Percentiles rank a stretch among this genome's conserved stretches.
Conservation (phyloP, 768 basidiomycete genomes). For the Heimioporus sp. region DNA sequence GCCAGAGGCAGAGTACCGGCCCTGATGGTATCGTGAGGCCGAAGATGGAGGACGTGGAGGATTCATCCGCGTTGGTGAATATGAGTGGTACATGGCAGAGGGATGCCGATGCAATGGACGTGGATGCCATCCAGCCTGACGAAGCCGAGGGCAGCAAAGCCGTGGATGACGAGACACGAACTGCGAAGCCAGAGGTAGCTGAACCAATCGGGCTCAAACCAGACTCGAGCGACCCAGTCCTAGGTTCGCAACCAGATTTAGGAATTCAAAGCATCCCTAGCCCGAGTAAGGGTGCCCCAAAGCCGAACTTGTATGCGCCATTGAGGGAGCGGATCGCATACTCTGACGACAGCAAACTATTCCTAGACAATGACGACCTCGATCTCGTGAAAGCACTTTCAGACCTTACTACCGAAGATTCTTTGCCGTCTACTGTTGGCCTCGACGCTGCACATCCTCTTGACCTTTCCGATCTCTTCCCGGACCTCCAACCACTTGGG, state of each 20-base stretch:
- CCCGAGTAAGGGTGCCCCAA: constrained; percentile 39
- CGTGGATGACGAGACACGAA: constrained; percentile 9
- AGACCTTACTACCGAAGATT: constrained; percentile 34
- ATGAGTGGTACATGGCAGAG: constrained; percentile 17
- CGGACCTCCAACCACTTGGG: constrained; percentile 68
- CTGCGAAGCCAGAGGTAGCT: constrained; percentile 26
- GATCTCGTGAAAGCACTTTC: constrained; percentile 51
- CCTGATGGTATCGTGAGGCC: constrained; percentile 35
- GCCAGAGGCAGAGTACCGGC: constrained; percentile 31
- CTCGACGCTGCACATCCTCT: constrained; percentile 32
- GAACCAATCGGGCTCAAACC: constrained; percentile 46
- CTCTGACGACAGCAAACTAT: constrained; percentile 42
- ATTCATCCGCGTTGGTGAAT: constrained; percentile 41
- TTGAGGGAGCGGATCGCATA: constrained; percentile 58
- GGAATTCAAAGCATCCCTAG: constrained; percentile 29
- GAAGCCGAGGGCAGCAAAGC: constrained; percentile 29
- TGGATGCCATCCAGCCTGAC: constrained; percentile 21
- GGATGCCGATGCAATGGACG: constrained; percentile 33
- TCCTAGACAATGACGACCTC: constrained; percentile 52
- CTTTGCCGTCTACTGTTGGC: constrained; percentile 12
- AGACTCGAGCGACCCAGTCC: constrained; percentile 55
- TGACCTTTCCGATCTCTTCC: constrained; percentile 73
- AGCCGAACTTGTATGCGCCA: constrained; percentile 49
- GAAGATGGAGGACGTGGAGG: constrained; percentile 59
- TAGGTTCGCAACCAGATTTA: constrained; percentile 41